phyloP scores from a whole-genome alignment of 441 rosid genomes.

The Brassica hybrid region DNA sequence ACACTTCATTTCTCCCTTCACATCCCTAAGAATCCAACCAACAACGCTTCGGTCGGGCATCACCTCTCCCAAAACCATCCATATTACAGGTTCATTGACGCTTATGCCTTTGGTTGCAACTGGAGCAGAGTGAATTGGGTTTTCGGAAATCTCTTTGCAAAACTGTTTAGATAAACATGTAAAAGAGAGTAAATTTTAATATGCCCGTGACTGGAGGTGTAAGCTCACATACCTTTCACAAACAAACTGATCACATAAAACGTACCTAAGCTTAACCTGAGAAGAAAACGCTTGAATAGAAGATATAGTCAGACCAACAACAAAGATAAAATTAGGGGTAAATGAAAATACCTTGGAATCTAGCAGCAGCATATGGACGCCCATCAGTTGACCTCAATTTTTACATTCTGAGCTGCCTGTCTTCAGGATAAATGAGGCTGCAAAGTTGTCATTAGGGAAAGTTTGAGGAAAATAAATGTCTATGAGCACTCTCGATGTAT shows the following conservation, averaged over 20 bases:
- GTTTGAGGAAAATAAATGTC: not conserved
- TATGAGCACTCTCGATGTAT: constrained; percentile 48
- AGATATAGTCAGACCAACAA: not conserved
- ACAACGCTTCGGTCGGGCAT: not conserved
- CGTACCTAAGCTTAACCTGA: not conserved
- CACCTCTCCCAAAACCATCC: not conserved
- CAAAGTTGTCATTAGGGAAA: not conserved
- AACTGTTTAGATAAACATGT: not conserved
- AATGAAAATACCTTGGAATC: not conserved
- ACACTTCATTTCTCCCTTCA: not conserved
- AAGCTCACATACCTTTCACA: not conserved
- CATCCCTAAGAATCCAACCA: not conserved
- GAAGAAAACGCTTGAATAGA: not conserved
- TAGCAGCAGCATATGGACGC: not conserved
- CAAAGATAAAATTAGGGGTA: not conserved
- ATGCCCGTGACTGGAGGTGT: not conserved
- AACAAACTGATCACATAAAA: not conserved
- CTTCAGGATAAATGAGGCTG: not conserved
- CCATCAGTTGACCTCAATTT: not conserved
- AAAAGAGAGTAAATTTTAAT: not conserved
- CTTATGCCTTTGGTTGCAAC: too few relatives aligned
- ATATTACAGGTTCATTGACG: too few relatives aligned
- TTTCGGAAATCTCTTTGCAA: not conserved
- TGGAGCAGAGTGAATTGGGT: not conserved
- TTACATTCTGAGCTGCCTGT: not conserved